phyloP scores from a whole-genome alignment of 148 eudicot species.

The Vaccinium corymbosum region DNA sequence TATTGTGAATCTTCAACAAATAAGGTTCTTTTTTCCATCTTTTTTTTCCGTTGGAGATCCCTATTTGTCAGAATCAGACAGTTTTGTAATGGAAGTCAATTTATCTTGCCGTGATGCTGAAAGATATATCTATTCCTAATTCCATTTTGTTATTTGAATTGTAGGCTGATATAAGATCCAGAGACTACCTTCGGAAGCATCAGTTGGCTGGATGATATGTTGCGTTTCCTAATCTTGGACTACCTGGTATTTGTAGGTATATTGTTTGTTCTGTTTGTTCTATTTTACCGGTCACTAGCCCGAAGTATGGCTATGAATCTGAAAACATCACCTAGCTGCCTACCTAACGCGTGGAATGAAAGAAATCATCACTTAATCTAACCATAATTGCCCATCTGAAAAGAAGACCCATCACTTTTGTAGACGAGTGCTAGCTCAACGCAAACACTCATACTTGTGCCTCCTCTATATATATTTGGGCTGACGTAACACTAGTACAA shows the following conservation, averaged over 20 bases:
- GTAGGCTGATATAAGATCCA: conserved; percentile 75
- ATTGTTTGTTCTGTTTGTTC: background rate
- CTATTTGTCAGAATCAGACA: no score
- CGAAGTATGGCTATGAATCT: background rate
- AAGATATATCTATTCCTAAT: conserved; percentile 3
- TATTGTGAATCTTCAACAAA: background rate
- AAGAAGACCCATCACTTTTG: background rate
- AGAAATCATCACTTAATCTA: background rate
- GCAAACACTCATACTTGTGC: background rate
- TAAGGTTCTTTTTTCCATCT: no score
- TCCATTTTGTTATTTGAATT: background rate
- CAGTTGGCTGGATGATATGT: background rate
- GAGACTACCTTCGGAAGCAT: conserved; percentile 59
- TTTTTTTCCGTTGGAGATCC: background rate
- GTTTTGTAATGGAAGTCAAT: background rate
- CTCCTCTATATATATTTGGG: background rate
- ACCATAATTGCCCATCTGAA: background rate
- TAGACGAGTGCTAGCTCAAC: background rate
- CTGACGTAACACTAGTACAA: background rate
- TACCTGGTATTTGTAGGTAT: background rate
- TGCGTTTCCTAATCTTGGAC: background rate
- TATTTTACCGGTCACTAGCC: background rate
- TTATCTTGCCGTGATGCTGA: background rate
- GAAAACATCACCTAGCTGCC: background rate
- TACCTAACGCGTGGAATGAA: background rate